phyloP scores from a whole-genome alignment of 2,329 filamentous ascomycete species.

The Myriosclerotinia curreyana region DNA sequence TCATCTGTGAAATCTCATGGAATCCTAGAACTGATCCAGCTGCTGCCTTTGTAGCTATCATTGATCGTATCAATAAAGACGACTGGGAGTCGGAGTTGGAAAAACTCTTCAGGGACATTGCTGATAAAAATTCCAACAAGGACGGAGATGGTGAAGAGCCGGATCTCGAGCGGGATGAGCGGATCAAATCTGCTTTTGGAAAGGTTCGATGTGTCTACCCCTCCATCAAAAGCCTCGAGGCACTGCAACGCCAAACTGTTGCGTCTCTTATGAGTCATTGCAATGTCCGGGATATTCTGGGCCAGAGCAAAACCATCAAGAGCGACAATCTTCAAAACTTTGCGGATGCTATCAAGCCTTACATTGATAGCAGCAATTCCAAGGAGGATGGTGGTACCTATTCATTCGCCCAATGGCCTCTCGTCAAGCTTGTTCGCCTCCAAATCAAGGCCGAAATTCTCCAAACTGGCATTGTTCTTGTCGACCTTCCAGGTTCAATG shows the following conservation, averaged over 20 bases:
- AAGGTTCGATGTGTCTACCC: slow-evolving; percentile 48
- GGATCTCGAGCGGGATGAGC: slow-evolving; percentile 27
- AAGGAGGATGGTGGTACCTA: not conserved
- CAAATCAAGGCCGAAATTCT: slow-evolving; percentile 24
- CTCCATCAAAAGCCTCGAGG: slow-evolving; percentile 35
- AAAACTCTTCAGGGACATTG: slow-evolving; percentile 24
- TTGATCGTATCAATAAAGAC: slow-evolving; percentile 21
- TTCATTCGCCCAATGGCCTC: slow-evolving; percentile 26
- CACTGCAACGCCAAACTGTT: slow-evolving; percentile 37
- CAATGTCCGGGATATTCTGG: slow-evolving; percentile 24
- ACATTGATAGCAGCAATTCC: slow-evolving; percentile 18
- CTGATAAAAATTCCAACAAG: not conserved
- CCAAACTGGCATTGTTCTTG: slow-evolving; percentile 26
- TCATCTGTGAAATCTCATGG: slow-evolving; percentile 27
- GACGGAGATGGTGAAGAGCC: slow-evolving; percentile 35
- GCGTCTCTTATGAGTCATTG: slow-evolving; percentile 23
- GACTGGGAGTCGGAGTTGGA: slow-evolving; percentile 28
- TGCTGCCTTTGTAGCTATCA: slow-evolving; percentile 15
- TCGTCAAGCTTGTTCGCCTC: slow-evolving; percentile 27
- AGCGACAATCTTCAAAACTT: slow-evolving; percentile 10
- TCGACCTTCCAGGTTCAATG: slow-evolving; percentile 29
- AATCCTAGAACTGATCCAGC: slow-evolving; percentile 21
- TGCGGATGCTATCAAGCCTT: slow-evolving; percentile 20
- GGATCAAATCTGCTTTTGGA: slow-evolving; percentile 41
- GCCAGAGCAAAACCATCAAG: slow-evolving; percentile 17